Conservation (phyloP, 495 filamentous ascomycete genomes). For the Neurospora sp. region DNA sequence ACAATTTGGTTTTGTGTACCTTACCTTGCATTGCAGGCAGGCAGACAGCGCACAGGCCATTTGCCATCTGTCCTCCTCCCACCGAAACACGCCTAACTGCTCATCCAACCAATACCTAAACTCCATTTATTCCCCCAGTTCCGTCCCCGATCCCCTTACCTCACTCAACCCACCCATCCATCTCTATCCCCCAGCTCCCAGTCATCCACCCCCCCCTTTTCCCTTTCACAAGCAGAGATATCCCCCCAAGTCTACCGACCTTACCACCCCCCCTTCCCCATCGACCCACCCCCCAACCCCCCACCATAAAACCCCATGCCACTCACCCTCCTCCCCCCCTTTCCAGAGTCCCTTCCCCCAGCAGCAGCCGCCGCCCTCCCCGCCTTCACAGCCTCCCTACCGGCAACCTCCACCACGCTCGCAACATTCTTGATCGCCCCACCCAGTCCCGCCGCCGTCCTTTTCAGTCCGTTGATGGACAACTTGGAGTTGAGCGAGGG, state of each 20-base stretch:
- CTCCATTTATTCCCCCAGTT: no score
- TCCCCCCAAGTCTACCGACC: not conserved
- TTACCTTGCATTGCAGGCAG: not conserved
- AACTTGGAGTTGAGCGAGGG: not conserved
- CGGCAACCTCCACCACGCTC: not conserved
- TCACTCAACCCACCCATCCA: not conserved
- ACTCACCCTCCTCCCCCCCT: not conserved
- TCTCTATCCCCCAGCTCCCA: not conserved
- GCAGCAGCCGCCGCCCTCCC: not conserved
- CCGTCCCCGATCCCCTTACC: no score
- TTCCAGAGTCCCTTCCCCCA: not conserved
- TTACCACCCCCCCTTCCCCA: not conserved
- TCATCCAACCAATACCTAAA: no score
- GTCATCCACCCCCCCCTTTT: no score
- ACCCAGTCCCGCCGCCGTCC: not conserved
- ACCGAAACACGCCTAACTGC: not conserved
- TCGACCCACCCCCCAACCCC: not conserved
- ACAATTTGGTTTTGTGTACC: not conserved
- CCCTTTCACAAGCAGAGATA: no score
- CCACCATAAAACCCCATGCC: not conserved
- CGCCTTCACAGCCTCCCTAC: not conserved
- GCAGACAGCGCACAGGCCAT: not conserved
- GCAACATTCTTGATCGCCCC: not conserved
- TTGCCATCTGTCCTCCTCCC: not conserved
- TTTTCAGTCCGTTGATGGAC: not conserved